These are phyloP conservation scores for Polyplosphaeria fusca DNA, from an alignment of 495 filamentous ascomycete genomes.

Conservation along the genomic window DNA sequence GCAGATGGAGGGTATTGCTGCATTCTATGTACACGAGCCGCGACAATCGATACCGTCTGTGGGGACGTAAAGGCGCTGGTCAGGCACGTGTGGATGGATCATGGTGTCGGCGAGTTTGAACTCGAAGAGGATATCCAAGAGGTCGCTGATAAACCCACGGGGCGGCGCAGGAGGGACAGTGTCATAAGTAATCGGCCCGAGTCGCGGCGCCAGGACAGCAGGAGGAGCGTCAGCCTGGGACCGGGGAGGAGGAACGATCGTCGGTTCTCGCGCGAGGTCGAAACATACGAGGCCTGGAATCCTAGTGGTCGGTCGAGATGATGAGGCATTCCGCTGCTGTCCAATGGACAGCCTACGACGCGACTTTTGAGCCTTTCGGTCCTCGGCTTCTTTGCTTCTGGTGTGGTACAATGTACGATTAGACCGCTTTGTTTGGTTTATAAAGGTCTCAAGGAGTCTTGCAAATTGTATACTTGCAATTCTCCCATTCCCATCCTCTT, in stretches of 20 bases:
- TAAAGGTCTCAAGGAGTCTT: too few species aligned
- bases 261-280: slow-evolving; percentile 14
- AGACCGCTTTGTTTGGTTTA: too few species aligned
- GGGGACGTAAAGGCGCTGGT: slow-evolving; percentile 31
- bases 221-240: slow-evolving; percentile 20
- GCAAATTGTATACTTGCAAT: too few species aligned
- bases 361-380: too few species aligned
- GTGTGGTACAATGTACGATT: too few species aligned
- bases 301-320: background rate
- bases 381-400: too few species aligned
- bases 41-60: slow-evolving; percentile 22
- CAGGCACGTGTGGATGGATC: slow-evolving; percentile 30
- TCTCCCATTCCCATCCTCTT: too few species aligned
- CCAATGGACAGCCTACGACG: too few species aligned
- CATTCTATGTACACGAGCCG: slow-evolving; percentile 15
- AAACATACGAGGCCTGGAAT: slow-evolving; percentile 3
- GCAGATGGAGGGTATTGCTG: slow-evolving; percentile 25
- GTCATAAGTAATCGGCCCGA: slow-evolving; percentile 2
- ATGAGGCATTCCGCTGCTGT: too few species aligned
- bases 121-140: slow-evolving; percentile 24
- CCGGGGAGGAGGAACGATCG: background rate
- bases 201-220: slow-evolving; percentile 2
- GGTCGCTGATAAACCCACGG: slow-evolving; percentile 4
- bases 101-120: slow-evolving; percentile 21
- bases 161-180: slow-evolving; percentile 18